These are phyloP conservation scores for Coemansia asiatica DNA, from an alignment of 192 early-diverging fungal species.

Conservation along the genomic window DNA sequence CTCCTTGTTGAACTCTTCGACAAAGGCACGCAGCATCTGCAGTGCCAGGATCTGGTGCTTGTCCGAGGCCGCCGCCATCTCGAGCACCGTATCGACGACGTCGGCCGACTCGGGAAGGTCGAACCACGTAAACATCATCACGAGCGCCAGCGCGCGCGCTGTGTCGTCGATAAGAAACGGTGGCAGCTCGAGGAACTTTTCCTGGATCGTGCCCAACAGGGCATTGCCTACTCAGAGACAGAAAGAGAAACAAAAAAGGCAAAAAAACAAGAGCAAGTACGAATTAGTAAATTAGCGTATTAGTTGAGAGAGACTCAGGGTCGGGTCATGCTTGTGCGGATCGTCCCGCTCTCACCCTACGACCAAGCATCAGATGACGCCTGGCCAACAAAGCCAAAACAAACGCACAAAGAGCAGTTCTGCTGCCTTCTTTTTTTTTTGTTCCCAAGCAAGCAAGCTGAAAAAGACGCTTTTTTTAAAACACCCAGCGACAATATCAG, in stretches of 20 bases:
- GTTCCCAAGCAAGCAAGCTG: background rate
- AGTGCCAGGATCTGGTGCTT: conserved; percentile 64
- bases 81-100: conserved; percentile 40
- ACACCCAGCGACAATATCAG: background rate
- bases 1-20: conserved; percentile 74
- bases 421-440: background rate
- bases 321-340: conserved; percentile 7
- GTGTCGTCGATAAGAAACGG: conserved; percentile 49
- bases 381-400: background rate
- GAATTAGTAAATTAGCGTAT: background rate
- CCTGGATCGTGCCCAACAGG: conserved; percentile 35
- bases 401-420: background rate
- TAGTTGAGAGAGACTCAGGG: background rate
- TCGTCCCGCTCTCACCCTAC: conserved; percentile 3
- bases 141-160: conserved; percentile 50
- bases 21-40: conserved; percentile 65
- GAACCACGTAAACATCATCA: conserved; percentile 57
- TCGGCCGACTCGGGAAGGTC: conserved; percentile 40
- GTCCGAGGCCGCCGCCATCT: conserved; percentile 26
- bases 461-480: background rate
- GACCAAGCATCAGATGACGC: conserved; percentile 6
- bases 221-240: conserved; percentile 28
- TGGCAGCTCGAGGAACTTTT: conserved; percentile 33
- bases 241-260: background rate
- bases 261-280: background rate